Percentiles rank a stretch among this genome's conserved stretches.
These are phyloP conservation scores for Aphanomyces cochlioides DNA, from an alignment of 352 stramenopile species.

Conservation along the genomic window DNA sequence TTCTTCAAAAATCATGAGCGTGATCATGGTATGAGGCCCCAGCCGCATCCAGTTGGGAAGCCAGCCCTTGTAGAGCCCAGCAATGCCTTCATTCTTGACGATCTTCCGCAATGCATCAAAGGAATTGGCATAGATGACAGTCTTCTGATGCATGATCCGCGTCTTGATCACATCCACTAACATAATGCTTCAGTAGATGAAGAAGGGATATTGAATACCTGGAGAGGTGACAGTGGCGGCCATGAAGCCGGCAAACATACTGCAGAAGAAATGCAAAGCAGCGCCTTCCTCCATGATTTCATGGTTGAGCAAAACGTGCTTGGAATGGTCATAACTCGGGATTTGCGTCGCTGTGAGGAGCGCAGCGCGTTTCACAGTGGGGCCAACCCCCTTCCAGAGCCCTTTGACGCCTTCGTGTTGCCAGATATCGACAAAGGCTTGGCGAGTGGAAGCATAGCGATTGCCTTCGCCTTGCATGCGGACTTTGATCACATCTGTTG, in stretches of 20 bases:
- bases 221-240: conserved; percentile 64
- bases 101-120: conserved; percentile 45
- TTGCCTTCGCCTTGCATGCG: conserved; percentile 70
- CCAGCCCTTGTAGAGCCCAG: conserved; percentile 77
- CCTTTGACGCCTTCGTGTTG: conserved; percentile 53
- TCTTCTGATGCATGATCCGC: conserved; percentile 74
- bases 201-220: not conserved
- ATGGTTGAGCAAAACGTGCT: conserved; percentile 54
- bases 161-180: conserved; percentile 78
- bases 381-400: conserved; percentile 65
- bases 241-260: conserved; percentile 70
- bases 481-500: conserved; percentile 74
- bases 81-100: conserved; percentile 50
- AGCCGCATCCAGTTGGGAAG: conserved; percentile 71
- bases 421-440: conserved; percentile 64
- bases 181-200: not conserved
- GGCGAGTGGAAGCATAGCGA: conserved; percentile 61
- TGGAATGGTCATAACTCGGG: conserved; percentile 78
- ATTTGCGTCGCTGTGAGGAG: conserved; percentile 70
- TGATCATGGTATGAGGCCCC: conserved; percentile 72
- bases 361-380: conserved; percentile 67
- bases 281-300: conserved; percentile 53
- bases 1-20: conserved; percentile 71
- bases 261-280: conserved; percentile 58
- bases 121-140: conserved; percentile 2